phyloP scores from a whole-genome alignment of 1,139 yeast genomes.

The Geotrichum aggregatum region DNA sequence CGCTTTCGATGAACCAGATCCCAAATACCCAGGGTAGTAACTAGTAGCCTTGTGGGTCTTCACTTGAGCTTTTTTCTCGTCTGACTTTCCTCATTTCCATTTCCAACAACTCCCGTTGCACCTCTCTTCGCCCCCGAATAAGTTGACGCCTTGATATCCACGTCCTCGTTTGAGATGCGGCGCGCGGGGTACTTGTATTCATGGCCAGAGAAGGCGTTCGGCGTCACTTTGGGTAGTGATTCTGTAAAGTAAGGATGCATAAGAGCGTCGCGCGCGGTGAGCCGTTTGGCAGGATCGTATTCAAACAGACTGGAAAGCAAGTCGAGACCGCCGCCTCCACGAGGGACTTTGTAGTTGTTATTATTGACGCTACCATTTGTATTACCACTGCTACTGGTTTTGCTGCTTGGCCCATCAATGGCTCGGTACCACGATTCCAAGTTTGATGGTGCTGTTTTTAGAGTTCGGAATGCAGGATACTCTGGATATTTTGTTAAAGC shows the following conservation, averaged over 20 bases:
- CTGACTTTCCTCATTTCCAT: neutral
- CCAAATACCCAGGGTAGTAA: no score
- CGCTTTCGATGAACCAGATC: no score
- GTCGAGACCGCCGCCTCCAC: slow-evolving; percentile 52
- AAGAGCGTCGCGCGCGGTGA: slow-evolving; percentile 72
- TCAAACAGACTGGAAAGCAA: slow-evolving; percentile 61
- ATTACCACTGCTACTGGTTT: slow-evolving; percentile 26
- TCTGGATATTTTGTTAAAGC: slow-evolving; percentile 79
- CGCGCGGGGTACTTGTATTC: slow-evolving; percentile 40
- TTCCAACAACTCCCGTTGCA: slow-evolving; percentile 4
- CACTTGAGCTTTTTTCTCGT: slow-evolving; percentile 6
- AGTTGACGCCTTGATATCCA: slow-evolving; percentile 36
- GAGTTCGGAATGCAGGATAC: slow-evolving; percentile 59
- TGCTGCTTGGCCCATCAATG: slow-evolving; percentile 49
- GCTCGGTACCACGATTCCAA: slow-evolving; percentile 77
- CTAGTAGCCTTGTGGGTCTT: no score
- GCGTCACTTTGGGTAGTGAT: slow-evolving; percentile 60
- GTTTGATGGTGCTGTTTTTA: slow-evolving; percentile 63
- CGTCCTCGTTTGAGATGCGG: slow-evolving; percentile 41
- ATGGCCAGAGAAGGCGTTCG: slow-evolving; percentile 45
- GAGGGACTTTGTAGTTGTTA: slow-evolving; percentile 44
- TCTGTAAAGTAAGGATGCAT: slow-evolving; percentile 65
- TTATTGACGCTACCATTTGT: slow-evolving; percentile 12
- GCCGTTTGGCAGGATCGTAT: slow-evolving; percentile 78
- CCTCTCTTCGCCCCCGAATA: slow-evolving; percentile 13